Percentiles rank a stretch among this genome's conserved stretches.
These are phyloP conservation scores for Huntiella moniliformis DNA, from an alignment of 2,329 filamentous ascomycete genomes.

Conservation along the genomic window DNA sequence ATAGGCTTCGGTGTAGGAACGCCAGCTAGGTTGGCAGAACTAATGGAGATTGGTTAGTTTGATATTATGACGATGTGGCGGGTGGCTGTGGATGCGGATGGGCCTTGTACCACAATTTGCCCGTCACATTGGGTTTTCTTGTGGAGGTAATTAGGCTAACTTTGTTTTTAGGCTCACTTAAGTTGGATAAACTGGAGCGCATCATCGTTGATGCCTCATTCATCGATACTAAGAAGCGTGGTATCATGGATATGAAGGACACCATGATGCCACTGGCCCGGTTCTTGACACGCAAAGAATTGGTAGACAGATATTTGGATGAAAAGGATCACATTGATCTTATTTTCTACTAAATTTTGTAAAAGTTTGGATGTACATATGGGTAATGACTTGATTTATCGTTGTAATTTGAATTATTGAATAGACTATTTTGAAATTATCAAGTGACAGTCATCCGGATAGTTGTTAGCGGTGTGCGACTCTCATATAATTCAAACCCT, in stretches of 20 bases:
- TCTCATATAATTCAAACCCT: too few species aligned
- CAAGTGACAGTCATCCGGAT: too few species aligned
- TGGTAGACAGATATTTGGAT: conserved; percentile 50
- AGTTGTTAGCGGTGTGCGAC: too few species aligned
- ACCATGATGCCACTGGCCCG: conserved; percentile 63
- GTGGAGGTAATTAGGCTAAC: background rate
- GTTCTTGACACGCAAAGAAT: conserved; percentile 50
- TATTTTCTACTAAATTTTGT: conserved; percentile 38
- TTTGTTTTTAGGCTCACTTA: conserved; percentile 39
- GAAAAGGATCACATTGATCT: conserved; percentile 39
- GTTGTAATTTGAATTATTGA: too few species aligned
- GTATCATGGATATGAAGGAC: conserved; percentile 89
- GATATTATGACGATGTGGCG: background rate
- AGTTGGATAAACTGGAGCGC: conserved; percentile 50
- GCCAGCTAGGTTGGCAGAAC: conserved; percentile 59
- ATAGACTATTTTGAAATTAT: too few species aligned
- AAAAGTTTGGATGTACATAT: too few species aligned
- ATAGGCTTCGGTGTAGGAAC: conserved; percentile 85
- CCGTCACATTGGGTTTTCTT: background rate
- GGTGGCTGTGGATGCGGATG: background rate
- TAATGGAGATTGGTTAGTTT: conserved; percentile 57
- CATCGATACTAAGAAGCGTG: conserved; percentile 85
- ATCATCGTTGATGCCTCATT: conserved; percentile 82
- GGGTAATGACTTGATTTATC: too few species aligned
- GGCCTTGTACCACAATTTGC: background rate